Evolutionary conservation across 1,139 yeast species (phyloP), one percentile per base, ranked within the genome.

Genomic region (Candida tropicalis): DNA sequence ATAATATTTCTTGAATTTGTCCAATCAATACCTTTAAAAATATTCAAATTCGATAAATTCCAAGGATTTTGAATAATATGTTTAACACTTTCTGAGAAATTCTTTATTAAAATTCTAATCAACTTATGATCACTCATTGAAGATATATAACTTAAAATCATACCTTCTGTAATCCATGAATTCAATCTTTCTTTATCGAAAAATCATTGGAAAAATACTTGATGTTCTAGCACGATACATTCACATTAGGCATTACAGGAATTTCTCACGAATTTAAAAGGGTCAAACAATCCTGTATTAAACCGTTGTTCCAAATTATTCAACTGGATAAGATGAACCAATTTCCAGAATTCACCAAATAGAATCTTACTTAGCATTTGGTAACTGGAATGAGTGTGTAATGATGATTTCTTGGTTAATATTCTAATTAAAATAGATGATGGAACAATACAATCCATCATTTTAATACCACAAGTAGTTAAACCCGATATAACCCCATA

Each of bases 401-500:
- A 25, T 8, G 34, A 38, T 25, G 13, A 42, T 22, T 37, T 36
- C 38, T 55, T 58, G n/a, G 62, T 57, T 17, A 73, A 53, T 45
- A 70, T 50, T 27, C 57, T 59, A 2, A 70, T 60, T 10, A 71
- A 56, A 8, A 70, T 45, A 3, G 66, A 65, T 4, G 63, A 62
- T 0, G 78, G 78, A 7, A 72, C 58, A 9, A 73, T 45, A 38
- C 62, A 56, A 41, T 69, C 73, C 65, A 72, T 59, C 49, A 70
- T 67, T 41, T 65, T 68, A 24, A 71, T 51, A 1, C 78, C 77
- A 48, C 70, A 63, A 0, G 73, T 60, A 0, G 77, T 68, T 13
- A 73, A n/a, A 52, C 1, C 74, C 76, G 25, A 72, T 63, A 48
- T 70, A 70, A n/a, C 0, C 74, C 73, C 66, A 71, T 62, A 3